Conservation (phyloP, 148 eudicot species). For the Spergularia bocconei region DNA sequence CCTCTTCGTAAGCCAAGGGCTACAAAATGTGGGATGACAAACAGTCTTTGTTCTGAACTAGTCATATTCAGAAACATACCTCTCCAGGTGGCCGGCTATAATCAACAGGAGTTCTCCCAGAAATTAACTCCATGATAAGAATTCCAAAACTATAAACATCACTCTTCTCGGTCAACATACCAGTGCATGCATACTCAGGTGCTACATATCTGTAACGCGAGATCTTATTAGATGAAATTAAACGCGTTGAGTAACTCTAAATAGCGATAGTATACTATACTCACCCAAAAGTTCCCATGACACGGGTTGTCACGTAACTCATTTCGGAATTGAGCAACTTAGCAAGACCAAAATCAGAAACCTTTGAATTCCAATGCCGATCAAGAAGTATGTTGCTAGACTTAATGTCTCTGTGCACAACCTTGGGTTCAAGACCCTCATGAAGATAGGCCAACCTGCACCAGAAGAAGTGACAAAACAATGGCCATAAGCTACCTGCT, state of each 20-base stretch:
- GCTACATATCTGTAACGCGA: constrained; percentile 60
- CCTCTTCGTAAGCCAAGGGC: neutral
- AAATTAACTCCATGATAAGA: constrained; percentile 76
- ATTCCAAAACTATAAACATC: constrained; percentile 81
- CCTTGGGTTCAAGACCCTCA: constrained; percentile 95
- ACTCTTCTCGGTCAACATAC: constrained; percentile 82
- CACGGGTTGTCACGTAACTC: constrained; percentile 85
- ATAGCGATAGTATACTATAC: constrained; percentile 14
- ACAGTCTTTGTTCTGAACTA: neutral
- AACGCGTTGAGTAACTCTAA: neutral
- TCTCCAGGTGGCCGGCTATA: constrained; percentile 77
- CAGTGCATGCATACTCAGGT: constrained; percentile 89
- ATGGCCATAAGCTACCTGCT: constrained; percentile 4
- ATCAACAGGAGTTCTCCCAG: constrained; percentile 84
- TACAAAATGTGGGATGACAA: neutral
- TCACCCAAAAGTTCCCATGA: constrained; percentile 95
- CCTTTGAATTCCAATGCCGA: constrained; percentile 70
- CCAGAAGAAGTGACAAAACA: constrained; percentile 14
- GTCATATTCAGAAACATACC: constrained; percentile 29
- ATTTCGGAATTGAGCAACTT: constrained; percentile 76
- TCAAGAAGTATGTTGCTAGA: constrained; percentile 84
- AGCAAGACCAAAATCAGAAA: constrained; percentile 93
- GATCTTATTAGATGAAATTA: constrained; percentile 7
- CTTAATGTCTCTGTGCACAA: constrained; percentile 87
- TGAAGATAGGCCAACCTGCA: constrained; percentile 91